Base-by-base conservation (phyloP, 2,329 filamentous ascomycete genomes). In the Fonsecaea nubica region DNA sequence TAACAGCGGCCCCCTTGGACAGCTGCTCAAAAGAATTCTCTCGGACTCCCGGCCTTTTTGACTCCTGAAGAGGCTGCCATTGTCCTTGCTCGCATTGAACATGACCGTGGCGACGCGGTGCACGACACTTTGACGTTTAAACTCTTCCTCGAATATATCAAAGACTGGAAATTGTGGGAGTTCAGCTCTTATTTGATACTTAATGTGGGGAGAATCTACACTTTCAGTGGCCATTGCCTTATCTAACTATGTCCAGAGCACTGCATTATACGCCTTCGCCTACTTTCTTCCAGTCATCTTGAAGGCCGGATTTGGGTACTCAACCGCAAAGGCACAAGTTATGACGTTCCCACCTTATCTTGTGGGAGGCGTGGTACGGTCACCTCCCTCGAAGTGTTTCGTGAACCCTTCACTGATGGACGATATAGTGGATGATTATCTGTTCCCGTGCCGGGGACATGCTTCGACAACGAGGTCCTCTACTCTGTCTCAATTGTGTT, bases 131-230 rank as follows among this genome's bases (percentile, higher is more conserved):
- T 45, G 6, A 45, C 40, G 5, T 6, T 45, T 13, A 18, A 18
- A 9, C n/a, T 45, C 15, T 15, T n/a, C 15, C n/a, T 45, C 15
- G 18, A 13, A 4, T n/a, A 45, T 9, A 9, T 45, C n/a, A 15
- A 45, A 13, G 40, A 45, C 40, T 45, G 40, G 40, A 45, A 45
- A n/a, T n/a, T 45, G 15, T 45, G 40, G 40, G 40, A 45, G n/a
- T 45, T 45, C 15, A 45, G 15, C 15, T 3, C 8, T 15, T 45
- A 45, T n/a, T 7, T 45, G 2, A 2, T 18, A n/a, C 40, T 45
- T 7, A 45, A 45, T n/a, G 35, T 38, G 35, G 35, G 35, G 35
- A 38, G 4, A 32, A 32, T 32, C 30, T 32, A 32, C 30, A 4
- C 30, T 32, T 32, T 40, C 36, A 40, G 12, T 32, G 4, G 4